Conservation (phyloP, 1,139 yeast genomes). For the Yamadazyma siamensis region DNA sequence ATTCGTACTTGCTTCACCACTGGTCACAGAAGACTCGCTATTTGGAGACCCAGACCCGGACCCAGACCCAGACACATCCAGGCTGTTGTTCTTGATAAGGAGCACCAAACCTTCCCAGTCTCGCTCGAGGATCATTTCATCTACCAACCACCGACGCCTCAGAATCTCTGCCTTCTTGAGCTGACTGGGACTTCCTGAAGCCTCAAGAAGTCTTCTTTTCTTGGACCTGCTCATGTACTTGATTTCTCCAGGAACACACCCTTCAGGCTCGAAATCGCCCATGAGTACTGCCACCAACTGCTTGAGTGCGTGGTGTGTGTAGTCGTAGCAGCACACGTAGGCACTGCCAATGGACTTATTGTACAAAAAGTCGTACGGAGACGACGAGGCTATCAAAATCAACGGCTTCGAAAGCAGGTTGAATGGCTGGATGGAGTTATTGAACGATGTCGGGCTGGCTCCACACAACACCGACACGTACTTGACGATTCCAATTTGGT, state of each 20-base stretch:
- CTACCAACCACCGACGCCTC: conserved; percentile 58
- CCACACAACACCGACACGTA: conserved; percentile 57
- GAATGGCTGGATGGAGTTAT: conserved; percentile 17
- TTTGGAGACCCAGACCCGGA: conserved; percentile 6
- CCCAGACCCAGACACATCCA: conserved; percentile 6
- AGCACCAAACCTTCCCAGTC: conserved; percentile 51
- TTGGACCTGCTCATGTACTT: conserved; percentile 28
- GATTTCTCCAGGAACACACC: conserved; percentile 57
- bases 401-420: conserved; percentile 46
- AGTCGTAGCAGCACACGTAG: conserved; percentile 61
- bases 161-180: conserved; percentile 21
- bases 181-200: conserved; percentile 7
- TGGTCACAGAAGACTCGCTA: conserved; percentile 5
- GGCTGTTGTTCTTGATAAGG: conserved; percentile 34
- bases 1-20: conserved; percentile 9
- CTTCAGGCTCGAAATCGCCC: conserved; percentile 53
- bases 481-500: conserved; percentile 63
- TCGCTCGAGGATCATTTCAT: conserved; percentile 49
- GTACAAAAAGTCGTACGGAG: conserved; percentile 62
- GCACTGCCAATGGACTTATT: conserved; percentile 55
- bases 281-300: conserved; percentile 51
- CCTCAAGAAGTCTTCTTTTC: conserved; percentile 17
- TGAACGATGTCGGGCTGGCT: conserved; percentile 37
- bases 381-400: conserved; percentile 58
- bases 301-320: conserved; percentile 49